phyloP scores from a whole-genome alignment of 1,284 basidiomycete genomes.

The Cutaneotrichosporon arboriforme region DNA sequence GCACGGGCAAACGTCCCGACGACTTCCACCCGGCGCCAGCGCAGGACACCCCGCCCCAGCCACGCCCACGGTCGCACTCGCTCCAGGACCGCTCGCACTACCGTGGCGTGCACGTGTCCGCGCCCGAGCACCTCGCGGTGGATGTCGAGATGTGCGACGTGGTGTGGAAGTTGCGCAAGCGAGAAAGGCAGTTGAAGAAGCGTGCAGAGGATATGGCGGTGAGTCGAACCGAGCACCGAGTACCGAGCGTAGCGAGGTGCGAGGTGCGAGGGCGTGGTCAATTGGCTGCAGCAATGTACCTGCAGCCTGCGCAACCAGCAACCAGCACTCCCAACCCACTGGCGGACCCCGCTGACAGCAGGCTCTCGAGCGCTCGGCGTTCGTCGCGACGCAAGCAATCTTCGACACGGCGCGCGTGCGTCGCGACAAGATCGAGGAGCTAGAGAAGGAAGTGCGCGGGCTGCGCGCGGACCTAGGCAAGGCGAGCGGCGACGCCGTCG shows the following conservation, averaged over 20 bases:
- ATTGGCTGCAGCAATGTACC: neutral
- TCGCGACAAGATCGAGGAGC: slow-evolving; percentile 16
- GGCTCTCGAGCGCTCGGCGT: slow-evolving; percentile 19
- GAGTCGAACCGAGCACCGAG: slow-evolving; percentile 3
- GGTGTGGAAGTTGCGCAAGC: slow-evolving; percentile 29
- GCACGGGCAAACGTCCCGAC: slow-evolving; percentile 25
- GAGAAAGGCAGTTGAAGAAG: slow-evolving; percentile 27
- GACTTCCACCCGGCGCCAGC: neutral
- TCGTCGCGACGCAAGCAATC: slow-evolving; percentile 24
- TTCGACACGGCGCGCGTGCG: slow-evolving; percentile 22
- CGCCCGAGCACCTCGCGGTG: slow-evolving; percentile 25
- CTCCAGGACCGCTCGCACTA: slow-evolving; percentile 21
- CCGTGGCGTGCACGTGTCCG: slow-evolving; percentile 3
- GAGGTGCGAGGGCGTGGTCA: neutral
- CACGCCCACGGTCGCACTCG: slow-evolving; percentile 10
- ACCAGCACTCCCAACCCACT: neutral
- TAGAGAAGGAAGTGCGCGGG: slow-evolving; percentile 16
- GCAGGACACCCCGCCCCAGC: neutral
- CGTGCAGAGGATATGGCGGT: slow-evolving; percentile 35
- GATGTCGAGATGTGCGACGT: slow-evolving; percentile 39
- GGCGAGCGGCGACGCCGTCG: slow-evolving; percentile 19
- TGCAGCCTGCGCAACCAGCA: neutral
- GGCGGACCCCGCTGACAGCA: neutral
- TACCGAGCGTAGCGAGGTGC: neutral
- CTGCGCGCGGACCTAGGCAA: slow-evolving; percentile 18